Evolutionary conservation across 805 yeast genomes (phyloP), one percentile per base, ranked within the genome.

Genomic region (Barnettozyma sp.): DNA sequence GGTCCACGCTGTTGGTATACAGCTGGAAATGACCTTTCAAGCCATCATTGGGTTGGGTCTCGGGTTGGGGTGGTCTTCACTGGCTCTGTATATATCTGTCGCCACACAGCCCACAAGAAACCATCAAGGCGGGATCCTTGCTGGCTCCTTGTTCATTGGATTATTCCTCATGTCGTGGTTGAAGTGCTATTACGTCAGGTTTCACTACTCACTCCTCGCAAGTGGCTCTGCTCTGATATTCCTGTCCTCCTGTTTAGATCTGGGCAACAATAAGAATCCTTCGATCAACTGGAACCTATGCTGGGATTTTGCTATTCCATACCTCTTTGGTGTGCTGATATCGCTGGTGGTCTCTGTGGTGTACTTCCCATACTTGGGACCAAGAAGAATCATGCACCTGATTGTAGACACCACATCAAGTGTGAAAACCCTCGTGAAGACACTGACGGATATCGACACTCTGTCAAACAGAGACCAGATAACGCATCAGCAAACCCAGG

Each of bases 91-190:
- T 35, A 49, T 71, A 1, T 60, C 73, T 4, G 56, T 58, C 0
- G 57, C 64, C 1, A 65, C 70, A 2, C 49, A 49, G n/a, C 62
- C 66, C 2, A 57, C 68, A 0, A 52, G 63, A 15, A 44, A 54
- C 8, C 66, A 66, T 24, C 70, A 61, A 42, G 75, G 74, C 26
- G 74, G 72, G 16, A 55, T 71, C 5, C 44, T 68, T 10, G 68
- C 70, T 13, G 54, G 62, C 1, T 66, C 72, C 27, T 39, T 68
- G 16, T 44, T 63, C 9, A 18, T 68, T 13, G 66, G 69, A 0
- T 33, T 68, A 2, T 45, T 63, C 25, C 25, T 60, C 11, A 49
- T 65, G 27, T 56, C 62, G 4, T 68, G 72, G 71, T 27, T 70
- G 9, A 57, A 61, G 32, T 63, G 70, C 3, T 52, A 55, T 16